Conservation (phyloP, 1,139 yeast genomes). For the Yamadazyma triangularis region DNA sequence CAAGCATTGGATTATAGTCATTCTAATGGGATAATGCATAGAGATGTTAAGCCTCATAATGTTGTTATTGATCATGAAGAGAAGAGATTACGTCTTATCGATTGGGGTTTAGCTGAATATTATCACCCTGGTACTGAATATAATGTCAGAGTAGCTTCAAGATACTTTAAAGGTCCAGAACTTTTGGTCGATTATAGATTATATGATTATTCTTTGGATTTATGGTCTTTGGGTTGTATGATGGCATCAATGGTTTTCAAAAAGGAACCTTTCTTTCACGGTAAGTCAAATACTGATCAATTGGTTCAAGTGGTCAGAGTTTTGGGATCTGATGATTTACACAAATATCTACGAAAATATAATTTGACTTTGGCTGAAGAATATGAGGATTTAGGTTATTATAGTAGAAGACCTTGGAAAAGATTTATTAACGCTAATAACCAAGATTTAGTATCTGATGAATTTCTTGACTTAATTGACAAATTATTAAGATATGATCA, state of each 20-base stretch:
- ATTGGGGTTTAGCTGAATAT: conserved; percentile 98
- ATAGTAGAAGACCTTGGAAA: conserved; percentile 68
- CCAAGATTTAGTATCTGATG: conserved; percentile 54
- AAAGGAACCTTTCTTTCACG: conserved; percentile 97
- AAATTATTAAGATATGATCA: conserved; percentile 67
- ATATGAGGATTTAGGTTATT: conserved; percentile 77
- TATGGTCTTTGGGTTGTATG: conserved; percentile 98
- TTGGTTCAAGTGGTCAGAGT: conserved; percentile 91
- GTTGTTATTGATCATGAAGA: conserved; percentile 93
- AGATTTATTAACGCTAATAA: conserved; percentile 51
- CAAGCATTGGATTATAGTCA: conserved; percentile 92
- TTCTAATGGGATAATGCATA: conserved; percentile 97
- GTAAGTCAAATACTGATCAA: conserved; percentile 94
- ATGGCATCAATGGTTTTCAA: conserved; percentile 94
- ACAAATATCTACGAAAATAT: conserved; percentile 70
- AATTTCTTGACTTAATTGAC: conserved; percentile 62
- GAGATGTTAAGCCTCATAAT: conserved; percentile 98
- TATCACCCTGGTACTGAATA: conserved; percentile 94
- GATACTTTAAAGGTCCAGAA: conserved; percentile 98
- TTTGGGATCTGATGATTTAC: conserved; percentile 83
- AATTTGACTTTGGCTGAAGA: conserved; percentile 73
- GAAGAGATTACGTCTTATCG: conserved; percentile 74
- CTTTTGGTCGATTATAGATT: conserved; percentile 86
- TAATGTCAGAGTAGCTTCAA: conserved; percentile 96
- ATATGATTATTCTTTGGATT: conserved; percentile 91